Conservation (phyloP, 176 grass and related monocot genomes). For the Saccharum spontaneum region DNA sequence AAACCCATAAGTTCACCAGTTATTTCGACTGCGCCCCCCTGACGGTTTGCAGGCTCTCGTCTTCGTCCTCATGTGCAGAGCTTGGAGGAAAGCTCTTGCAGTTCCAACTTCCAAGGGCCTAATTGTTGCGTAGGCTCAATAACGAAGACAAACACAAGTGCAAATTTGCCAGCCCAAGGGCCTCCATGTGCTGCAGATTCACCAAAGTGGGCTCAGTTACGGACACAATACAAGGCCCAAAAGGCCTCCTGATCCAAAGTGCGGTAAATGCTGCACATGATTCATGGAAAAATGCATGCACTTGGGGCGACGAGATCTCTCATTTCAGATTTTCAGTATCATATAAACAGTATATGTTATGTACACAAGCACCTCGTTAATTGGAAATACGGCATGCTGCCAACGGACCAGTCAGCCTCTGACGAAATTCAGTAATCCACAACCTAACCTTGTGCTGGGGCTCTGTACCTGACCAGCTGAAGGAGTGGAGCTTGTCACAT, state of each 20-base stretch:
- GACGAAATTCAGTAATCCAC: background rate
- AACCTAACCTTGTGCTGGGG: background rate
- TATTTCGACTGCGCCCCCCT: background rate
- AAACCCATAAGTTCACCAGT: background rate
- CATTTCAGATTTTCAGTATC: background rate
- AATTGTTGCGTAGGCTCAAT: background rate
- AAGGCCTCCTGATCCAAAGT: background rate
- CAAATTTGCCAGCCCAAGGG: background rate
- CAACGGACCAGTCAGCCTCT: background rate
- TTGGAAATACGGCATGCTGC: background rate
- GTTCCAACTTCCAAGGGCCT: background rate
- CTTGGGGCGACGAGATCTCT: background rate
- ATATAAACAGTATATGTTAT: background rate
- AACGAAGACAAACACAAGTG: too few relatives aligned
- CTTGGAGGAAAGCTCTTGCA: too few relatives aligned
- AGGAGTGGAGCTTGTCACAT: background rate
- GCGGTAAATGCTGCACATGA: background rate
- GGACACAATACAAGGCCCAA: background rate
- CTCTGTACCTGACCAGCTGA: conserved; percentile 7
- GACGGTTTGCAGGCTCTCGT: too few relatives aligned
- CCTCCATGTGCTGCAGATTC: background rate
- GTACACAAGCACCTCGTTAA: background rate
- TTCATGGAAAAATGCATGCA: background rate
- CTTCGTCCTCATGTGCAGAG: too few relatives aligned
- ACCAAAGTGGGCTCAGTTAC: background rate